Conservation (phyloP, 2,329 filamentous ascomycete genomes). For the Pseudonectria buxi region DNA sequence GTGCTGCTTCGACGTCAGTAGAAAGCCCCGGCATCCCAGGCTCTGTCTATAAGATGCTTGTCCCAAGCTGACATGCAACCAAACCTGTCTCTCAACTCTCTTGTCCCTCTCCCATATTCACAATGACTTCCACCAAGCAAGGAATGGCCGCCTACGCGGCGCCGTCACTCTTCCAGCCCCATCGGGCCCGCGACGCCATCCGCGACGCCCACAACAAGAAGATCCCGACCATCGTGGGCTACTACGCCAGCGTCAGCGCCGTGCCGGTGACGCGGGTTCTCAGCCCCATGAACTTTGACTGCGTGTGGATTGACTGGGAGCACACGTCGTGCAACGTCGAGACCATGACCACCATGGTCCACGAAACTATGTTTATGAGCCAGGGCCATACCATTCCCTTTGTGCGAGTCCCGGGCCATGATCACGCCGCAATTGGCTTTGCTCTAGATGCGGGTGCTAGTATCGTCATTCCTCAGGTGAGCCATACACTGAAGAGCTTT, state of each 20-base stretch:
- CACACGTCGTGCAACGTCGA: conserved; percentile 39
- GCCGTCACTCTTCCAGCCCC: conserved; percentile 40
- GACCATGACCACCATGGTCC: conserved; percentile 44
- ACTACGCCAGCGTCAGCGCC: conserved; percentile 35
- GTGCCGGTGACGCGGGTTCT: conserved; percentile 33
- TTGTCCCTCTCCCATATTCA: not conserved
- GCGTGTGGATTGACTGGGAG: conserved; percentile 43
- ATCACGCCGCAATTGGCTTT: conserved; percentile 39
- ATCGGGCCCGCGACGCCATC: conserved; percentile 37
- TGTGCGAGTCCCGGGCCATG: conserved; percentile 39
- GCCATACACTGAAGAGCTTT: no score
- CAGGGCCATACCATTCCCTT: conserved; percentile 38
- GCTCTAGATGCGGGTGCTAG: conserved; percentile 43
- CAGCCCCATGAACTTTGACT: conserved; percentile 37
- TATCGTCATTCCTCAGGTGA: conserved; percentile 36
- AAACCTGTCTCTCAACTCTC: no score
- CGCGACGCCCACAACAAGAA: conserved; percentile 39
- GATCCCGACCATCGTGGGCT: conserved; percentile 37
- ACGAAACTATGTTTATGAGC: conserved; percentile 40
- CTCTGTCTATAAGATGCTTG: no score
- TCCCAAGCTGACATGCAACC: no score
- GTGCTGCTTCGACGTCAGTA: no score
- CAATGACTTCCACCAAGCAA: conserved; percentile 8
- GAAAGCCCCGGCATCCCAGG: no score
- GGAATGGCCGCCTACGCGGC: conserved; percentile 37